Conservation (phyloP, 1,284 basidiomycete genomes). For the Apiotrichum brassicae region DNA sequence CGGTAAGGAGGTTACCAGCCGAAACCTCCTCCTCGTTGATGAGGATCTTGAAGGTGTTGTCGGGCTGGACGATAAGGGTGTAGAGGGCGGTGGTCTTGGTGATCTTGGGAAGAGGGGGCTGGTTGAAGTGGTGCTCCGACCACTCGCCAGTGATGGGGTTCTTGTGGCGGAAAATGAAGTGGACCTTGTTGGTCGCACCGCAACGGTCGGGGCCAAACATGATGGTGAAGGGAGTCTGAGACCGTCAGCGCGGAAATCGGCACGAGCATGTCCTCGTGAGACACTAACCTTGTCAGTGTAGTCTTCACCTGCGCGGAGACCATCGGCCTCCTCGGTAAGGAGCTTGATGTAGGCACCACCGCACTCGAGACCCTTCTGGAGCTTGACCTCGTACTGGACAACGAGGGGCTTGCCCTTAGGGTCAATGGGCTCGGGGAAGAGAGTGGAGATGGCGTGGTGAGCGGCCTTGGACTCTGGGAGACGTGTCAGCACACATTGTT, state of each 20-base stretch:
- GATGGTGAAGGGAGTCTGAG: conserved; percentile 83
- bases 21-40: conserved; percentile 81
- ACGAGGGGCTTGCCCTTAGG: conserved; percentile 85
- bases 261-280: not conserved
- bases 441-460: conserved; percentile 88
- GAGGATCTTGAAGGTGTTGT: conserved; percentile 89
- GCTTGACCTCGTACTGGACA: conserved; percentile 98
- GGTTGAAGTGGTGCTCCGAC: conserved; percentile 93
- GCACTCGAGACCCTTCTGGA: conserved; percentile 98
- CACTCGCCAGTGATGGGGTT: conserved; percentile 82
- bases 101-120: conserved; percentile 75
- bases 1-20: conserved; percentile 80
- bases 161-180: conserved; percentile 97
- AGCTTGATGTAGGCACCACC: conserved; percentile 99
- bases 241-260: conserved; percentile 1
- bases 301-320: conserved; percentile 87
- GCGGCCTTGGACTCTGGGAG: conserved; percentile 48
- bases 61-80: conserved; percentile 87
- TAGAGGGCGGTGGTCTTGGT: conserved; percentile 86
- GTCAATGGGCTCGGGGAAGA: conserved; percentile 67
- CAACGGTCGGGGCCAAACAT: conserved; percentile 77
- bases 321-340: conserved; percentile 59
- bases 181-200: conserved; percentile 57
- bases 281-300: conserved; percentile 67
- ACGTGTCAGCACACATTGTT: conserved; percentile 7